Conservation (phyloP, 2,329 filamentous ascomycete genomes). For the Dothideomycetes sp. region DNA sequence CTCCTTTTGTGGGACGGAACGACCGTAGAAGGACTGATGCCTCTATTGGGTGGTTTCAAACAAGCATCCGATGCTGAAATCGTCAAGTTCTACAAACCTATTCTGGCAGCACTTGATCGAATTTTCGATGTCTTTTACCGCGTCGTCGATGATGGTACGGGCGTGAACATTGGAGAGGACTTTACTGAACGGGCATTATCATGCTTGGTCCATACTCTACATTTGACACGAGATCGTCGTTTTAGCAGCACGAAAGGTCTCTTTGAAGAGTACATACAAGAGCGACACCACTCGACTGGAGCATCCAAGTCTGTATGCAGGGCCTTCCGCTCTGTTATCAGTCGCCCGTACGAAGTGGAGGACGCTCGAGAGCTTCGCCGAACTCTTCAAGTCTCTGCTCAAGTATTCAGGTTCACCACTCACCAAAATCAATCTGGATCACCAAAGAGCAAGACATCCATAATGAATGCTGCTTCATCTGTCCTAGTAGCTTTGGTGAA, state of each 20-base stretch:
- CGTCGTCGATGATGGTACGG: slow-evolving; percentile 8
- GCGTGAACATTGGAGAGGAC: slow-evolving; percentile 5
- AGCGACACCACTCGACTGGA: slow-evolving; percentile 13
- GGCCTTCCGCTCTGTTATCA: slow-evolving; percentile 13
- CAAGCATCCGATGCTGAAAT: slow-evolving; percentile 97
- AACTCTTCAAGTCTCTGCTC: slow-evolving; percentile 15
- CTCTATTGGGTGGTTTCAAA: slow-evolving; percentile 67
- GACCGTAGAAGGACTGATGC: slow-evolving; percentile 13
- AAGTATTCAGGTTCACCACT: slow-evolving; percentile 13
- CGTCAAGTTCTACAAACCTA: slow-evolving; percentile 68
- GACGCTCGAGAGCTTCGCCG: slow-evolving; percentile 16
- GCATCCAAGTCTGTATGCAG: slow-evolving; percentile 13
- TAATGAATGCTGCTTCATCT: slow-evolving; percentile 3
- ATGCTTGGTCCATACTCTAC: slow-evolving; percentile 13
- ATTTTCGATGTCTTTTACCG: slow-evolving; percentile 9
- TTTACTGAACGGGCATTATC: slow-evolving; percentile 14
- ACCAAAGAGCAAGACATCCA: neutral
- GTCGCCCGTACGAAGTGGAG: slow-evolving; percentile 15
- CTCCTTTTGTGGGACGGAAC: slow-evolving; percentile 68
- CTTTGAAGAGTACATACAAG: slow-evolving; percentile 11
- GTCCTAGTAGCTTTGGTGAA: slow-evolving; percentile 8
- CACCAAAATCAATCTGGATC: slow-evolving; percentile 1
- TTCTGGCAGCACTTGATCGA: slow-evolving; percentile 13
- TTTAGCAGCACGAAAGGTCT: slow-evolving; percentile 14
- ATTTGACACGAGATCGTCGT: slow-evolving; percentile 15